Base-by-base conservation (phyloP, 257 asterid genomes). In the Phtheirospermum japonicum region DNA sequence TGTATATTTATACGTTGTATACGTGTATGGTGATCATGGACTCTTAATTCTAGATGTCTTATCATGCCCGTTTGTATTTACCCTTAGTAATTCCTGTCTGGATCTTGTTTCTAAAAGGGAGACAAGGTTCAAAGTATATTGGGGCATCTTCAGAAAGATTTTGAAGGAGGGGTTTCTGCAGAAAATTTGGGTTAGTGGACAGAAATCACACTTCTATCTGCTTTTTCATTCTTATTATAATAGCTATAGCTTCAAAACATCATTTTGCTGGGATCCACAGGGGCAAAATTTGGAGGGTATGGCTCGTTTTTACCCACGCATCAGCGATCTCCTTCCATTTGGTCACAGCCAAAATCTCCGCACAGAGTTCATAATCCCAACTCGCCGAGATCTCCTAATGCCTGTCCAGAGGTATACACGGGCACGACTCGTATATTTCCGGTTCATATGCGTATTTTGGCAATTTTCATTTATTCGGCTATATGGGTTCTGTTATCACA, bases 111-210 rank as follows among this genome's bases (percentile, higher is more conserved):
- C 28, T 71, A 5, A 54, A 43, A 90, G 97, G 96, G 79, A 57
- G 96, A 84, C 60, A 88, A 79, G 81, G 79, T 92, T 69, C 96
- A 92, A 73, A 89, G 76, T 73, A 74, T 84, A 59, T 67, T 92
- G 77, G 98, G 98, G 59, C 99, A 92, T 78, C 77, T 84, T 67
- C 96, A 82, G 81, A 89, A 85, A 76, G 95, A 89, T 57, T 92
- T 92, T 67, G 97, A 89, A 82, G 99, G 99, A 39, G 99, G 80
- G 36, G 78, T 83, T 76, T 79, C 81, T 4, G 88, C 89, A 0
- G 94, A 86, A 79, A 85, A 78, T 71, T 78, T 89, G 86, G 99
- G 99, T 89, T 76, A 83, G 87, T 79, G 68, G 59, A 52, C 39
- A 67, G 50, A 30, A 23, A 57, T 63, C 55, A 28, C 31, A 61